Evolutionary conservation across 768 basidiomycete genomes (phyloP).

Genomic region (Phylloporus sp.): DNA sequence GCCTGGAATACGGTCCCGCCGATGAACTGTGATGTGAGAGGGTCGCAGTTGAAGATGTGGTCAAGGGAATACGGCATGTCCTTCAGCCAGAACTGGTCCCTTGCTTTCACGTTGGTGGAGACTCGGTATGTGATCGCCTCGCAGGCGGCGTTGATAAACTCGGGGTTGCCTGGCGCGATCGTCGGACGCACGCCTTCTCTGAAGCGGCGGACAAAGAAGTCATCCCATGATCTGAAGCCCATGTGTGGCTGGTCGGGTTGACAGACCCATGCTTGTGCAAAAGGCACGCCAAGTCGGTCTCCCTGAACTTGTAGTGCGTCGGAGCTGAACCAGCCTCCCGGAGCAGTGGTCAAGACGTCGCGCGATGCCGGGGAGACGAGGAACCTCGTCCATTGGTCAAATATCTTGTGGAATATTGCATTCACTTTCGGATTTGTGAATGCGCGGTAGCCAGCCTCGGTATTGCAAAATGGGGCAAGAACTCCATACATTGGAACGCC

Average conservation of each 20-base stretch:
- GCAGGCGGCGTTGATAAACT: conserved; percentile 48
- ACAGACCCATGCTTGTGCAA: conserved; percentile 39
- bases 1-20: conserved; percentile 55
- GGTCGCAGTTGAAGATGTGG: conserved; percentile 49
- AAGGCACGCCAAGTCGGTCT: conserved; percentile 19
- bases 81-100: conserved; percentile 59
- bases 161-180: conserved; percentile 18
- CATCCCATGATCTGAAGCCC: conserved; percentile 50
- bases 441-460: conserved; percentile 18
- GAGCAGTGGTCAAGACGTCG: conserved; percentile 35
- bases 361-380: conserved; percentile 43
- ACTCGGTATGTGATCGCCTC: conserved; percentile 50
- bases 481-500: conserved; percentile 21
- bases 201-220: conserved; percentile 51
- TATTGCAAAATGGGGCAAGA: conserved; percentile 23
- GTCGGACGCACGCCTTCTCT: conserved; percentile 41
- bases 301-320: conserved; percentile 23
- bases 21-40: conserved; percentile 38
- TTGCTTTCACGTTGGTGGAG: conserved; percentile 34
- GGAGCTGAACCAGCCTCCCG: conserved; percentile 48
- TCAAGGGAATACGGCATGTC: conserved; percentile 55
- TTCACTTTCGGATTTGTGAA: conserved; percentile 43
- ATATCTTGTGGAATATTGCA: conserved; percentile 41
- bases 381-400: conserved; percentile 48
- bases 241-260: conserved; percentile 37